Evolutionary conservation across 495 filamentous ascomycete species (phyloP), one percentile per base, ranked within the genome.

Genomic region (Aspergillus coremiiformis): DNA sequence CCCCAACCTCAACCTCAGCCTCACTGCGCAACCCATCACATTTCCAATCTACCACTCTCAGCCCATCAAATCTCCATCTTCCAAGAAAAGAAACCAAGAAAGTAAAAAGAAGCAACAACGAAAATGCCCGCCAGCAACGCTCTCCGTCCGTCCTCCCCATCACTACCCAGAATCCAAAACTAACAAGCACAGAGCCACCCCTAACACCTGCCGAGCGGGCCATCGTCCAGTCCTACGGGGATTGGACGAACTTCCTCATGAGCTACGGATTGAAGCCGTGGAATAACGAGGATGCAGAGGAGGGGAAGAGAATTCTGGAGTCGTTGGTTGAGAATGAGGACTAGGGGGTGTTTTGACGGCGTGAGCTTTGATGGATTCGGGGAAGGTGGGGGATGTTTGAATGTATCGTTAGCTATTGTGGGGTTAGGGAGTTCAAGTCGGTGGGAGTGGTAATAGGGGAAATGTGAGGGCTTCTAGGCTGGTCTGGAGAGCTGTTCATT

Each of bases 221-320:
- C 0, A 63, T 66, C 19, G 64, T 72, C 21, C 67, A 66, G 39
- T 32, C 44, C 22, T 72, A 67, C 37, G 69, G 64, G 2, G 60
- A 63, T 19, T 72, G 67, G 69, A 59, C 61, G 0, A 8, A 21
- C 7, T 72, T 70, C 39, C 47, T 70, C 53, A 5, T 11, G 0
- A 49, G 14, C 10, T 69, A 49, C 41, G 61, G 58, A 0, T 47
- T 72, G 22, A 70, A 70, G 41, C 64, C 67, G 0, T 64, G 55
- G 57, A 35, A 70, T 0, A 2, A 24, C 0, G 65, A 66, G 2
- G 68, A 71, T 44, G 49, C 24, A 0, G 47, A 61, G 5, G 66
- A 71, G 43, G 65, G 44, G 0, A 54, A 60, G 50, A 27, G 20
- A 4, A 68, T 70, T 44, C 39, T 68, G 4, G 33, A 41, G 17